These are phyloP conservation scores for Citrullus mucosospermus DNA, from an alignment of 306 rosid genomes.

Conservation along the genomic window DNA sequence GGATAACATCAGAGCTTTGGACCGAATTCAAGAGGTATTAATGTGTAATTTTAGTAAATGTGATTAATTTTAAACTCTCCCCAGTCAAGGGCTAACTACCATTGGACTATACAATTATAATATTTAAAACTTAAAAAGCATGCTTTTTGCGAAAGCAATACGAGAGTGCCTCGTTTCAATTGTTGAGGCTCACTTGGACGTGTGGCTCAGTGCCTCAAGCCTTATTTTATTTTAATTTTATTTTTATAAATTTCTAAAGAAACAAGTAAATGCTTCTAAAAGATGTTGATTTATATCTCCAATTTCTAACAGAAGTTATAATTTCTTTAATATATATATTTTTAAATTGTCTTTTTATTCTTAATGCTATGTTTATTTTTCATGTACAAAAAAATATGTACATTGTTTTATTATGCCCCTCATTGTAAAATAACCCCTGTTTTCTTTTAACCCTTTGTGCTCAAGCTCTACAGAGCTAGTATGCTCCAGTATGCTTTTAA, in stretches of 20 bases:
- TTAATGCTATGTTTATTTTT: no score
- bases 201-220: not conserved
- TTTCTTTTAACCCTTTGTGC: not conserved
- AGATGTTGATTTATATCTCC: not conserved
- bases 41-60: not conserved
- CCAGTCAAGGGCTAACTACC: not conserved
- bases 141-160: not conserved
- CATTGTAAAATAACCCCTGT: not conserved
- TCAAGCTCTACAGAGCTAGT: not conserved
- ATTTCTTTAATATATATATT: not conserved
- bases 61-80: not conserved
- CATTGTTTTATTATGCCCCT: not conserved
- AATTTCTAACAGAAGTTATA: not conserved
- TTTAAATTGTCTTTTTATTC: not conserved
- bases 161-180: not conserved
- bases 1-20: constrained; percentile 82
- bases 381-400: no score
- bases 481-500: not conserved
- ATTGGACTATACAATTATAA: not conserved
- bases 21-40: constrained; percentile 87
- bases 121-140: not conserved
- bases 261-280: not conserved
- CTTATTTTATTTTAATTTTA: not conserved
- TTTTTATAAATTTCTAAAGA: not conserved
- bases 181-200: not conserved